Base-by-base conservation (phyloP, 129 eudicot genomes). In the Chrysanthemum makinoi region DNA sequence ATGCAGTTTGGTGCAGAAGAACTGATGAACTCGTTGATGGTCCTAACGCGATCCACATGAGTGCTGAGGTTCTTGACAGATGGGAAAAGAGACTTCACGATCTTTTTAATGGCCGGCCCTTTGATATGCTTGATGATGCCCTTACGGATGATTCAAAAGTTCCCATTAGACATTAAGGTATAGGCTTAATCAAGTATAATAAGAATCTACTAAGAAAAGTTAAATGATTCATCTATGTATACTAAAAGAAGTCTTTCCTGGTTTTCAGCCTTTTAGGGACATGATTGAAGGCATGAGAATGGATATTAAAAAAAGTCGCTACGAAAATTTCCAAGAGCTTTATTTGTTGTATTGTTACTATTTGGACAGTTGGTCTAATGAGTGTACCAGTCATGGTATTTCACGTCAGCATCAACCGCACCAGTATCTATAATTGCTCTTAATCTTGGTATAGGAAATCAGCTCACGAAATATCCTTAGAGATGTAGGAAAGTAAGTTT, bases 241-340 rank as follows among this genome's bases (percentile, higher is more conserved):
- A 50, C 55, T 43, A 67, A 66, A 65, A 44, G 18, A 57, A 0
- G 68, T 62, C 47, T 22, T 62, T 53, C 16, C n/a, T 2, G 47
- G 15, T 62, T 64, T 52, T 4, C 61, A 93, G 98, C 98, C 98
- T 5, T 93, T 93, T 57, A 86, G 84, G 77, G 98, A 92, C 84
- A 89, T 92, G 98, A 89, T 92, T 20, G 96, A 92, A 39, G 98
- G 96, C 18, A 92, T 92, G 98, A 87, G 96, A 66, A 92, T 92
- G 96, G 98, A 92, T 75, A 79, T 80, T 0, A 81, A 80, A 66
- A 92, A 92, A 75, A 73, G 74, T 17, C 79, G 96, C 5, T 92
- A 92, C 19, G 82, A 87, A 47, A 85, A 87, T 76, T 93, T 83
- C 60, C 81, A 93, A 54, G 96, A 93, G 64, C 88, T 93, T 10